These are phyloP conservation scores for Podochytrium sp. DNA, from an alignment of 192 early-diverging fungal genomes.

Conservation along the genomic window DNA sequence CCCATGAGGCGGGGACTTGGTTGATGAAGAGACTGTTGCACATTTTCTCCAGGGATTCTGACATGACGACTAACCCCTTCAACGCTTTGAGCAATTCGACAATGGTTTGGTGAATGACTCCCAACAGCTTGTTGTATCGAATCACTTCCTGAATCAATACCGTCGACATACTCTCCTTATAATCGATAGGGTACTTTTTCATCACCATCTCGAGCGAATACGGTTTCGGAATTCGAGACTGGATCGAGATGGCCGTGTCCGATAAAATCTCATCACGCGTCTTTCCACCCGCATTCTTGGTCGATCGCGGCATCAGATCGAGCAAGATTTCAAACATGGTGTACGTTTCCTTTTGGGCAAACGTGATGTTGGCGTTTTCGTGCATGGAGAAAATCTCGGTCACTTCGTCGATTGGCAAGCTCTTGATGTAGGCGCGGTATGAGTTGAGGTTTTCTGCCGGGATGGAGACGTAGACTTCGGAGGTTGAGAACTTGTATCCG, in stretches of 20 bases:
- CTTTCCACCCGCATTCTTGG: slow-evolving; percentile 49
- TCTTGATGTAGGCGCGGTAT: slow-evolving; percentile 58
- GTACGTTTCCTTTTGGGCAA: slow-evolving; percentile 64
- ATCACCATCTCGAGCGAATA: slow-evolving; percentile 50
- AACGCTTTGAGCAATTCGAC: slow-evolving; percentile 58
- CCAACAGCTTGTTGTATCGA: slow-evolving; percentile 58
- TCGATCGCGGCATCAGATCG: slow-evolving; percentile 54
- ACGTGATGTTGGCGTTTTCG: slow-evolving; percentile 67
- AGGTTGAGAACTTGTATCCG: slow-evolving; percentile 53
- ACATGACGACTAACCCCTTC: slow-evolving; percentile 63
- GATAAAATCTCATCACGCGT: slow-evolving; percentile 54
- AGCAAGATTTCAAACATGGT: slow-evolving; percentile 59
- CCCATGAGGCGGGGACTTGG: slow-evolving; percentile 55
- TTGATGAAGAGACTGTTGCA: slow-evolving; percentile 64
- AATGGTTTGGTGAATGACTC: slow-evolving; percentile 55
- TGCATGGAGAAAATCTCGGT: slow-evolving; percentile 67
- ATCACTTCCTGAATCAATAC: slow-evolving; percentile 64
- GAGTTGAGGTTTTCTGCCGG: slow-evolving; percentile 47
- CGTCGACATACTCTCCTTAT: slow-evolving; percentile 64
- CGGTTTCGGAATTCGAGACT: slow-evolving; percentile 54
- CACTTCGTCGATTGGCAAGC: slow-evolving; percentile 59
- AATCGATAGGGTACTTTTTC: slow-evolving; percentile 60
- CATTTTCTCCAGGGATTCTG: slow-evolving; percentile 57
- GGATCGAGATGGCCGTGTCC: slow-evolving; percentile 53
- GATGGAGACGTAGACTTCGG: slow-evolving; percentile 48